phyloP scores from a whole-genome alignment of 139 green algal species.

The Asterochloris sp. region DNA sequence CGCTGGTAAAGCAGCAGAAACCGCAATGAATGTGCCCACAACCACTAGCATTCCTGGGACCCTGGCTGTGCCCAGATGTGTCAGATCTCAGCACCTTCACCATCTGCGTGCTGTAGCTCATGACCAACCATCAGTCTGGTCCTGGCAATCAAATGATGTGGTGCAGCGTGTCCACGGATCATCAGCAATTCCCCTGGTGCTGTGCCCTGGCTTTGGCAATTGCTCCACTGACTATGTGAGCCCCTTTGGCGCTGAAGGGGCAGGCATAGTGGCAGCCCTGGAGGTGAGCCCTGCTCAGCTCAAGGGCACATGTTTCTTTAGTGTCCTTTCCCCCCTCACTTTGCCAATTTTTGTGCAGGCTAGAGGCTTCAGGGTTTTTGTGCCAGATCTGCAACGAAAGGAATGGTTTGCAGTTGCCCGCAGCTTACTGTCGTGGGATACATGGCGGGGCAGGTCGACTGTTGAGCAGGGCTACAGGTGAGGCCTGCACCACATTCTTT shows the following conservation, averaged over 20 bases:
- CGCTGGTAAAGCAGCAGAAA: no score
- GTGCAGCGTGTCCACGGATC: neutral
- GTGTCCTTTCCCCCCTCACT: neutral
- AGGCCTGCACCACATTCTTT: no score
- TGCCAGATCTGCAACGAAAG: constrained; percentile 21
- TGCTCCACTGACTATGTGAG: constrained; percentile 39
- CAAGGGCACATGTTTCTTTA: neutral
- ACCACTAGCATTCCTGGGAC: no score
- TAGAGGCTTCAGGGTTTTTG: constrained; percentile 23
- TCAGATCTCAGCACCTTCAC: no score
- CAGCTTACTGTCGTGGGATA: constrained; percentile 41
- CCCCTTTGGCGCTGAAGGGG: constrained; percentile 14
- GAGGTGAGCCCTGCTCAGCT: constrained; percentile 9
- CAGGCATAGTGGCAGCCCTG: constrained; percentile 19
- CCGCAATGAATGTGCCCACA: no score
- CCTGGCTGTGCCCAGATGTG: no score
- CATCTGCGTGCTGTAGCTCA: no score
- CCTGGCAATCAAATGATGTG: neutral
- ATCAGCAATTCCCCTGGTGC: constrained; percentile 30
- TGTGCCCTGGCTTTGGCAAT: constrained; percentile 62
- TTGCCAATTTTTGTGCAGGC: neutral
- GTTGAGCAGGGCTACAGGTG: constrained; percentile 43
- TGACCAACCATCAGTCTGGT: no score
- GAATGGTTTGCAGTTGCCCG: constrained; percentile 37
- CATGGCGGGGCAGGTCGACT: constrained; percentile 47